Conservation (phyloP, 257 asterid species). For the Fraxinus pennsylvanica region DNA sequence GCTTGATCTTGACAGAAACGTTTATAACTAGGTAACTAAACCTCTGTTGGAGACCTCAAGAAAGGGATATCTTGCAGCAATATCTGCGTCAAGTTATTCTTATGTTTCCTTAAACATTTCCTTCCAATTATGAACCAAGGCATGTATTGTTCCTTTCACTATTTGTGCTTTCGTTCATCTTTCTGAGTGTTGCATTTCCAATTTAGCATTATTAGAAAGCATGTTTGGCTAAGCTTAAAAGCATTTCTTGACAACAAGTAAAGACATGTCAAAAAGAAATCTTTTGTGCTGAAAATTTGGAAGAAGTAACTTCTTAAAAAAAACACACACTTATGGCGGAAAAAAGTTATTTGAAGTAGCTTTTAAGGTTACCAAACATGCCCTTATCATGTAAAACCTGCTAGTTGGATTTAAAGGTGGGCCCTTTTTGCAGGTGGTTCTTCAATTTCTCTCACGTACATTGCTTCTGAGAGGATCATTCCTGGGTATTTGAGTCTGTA, state of each 20-base stretch:
- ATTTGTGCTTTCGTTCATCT: background rate
- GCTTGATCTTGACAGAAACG: conserved; percentile 19
- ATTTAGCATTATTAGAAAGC: background rate
- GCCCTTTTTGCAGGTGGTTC: conserved; percentile 66
- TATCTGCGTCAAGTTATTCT: conserved; percentile 93
- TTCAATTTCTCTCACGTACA: conserved; percentile 81
- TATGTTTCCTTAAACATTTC: conserved; percentile 73
- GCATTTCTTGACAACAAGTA: background rate
- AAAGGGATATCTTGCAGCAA: conserved; percentile 87
- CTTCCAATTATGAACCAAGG: conserved; percentile 87
- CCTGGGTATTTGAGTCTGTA: conserved; percentile 60
- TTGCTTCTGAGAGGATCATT: conserved; percentile 84
- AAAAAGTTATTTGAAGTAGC: background rate
- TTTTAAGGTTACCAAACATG: background rate
- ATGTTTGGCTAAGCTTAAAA: background rate
- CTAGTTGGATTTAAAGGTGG: conserved; percentile 9
- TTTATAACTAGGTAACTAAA: conserved; percentile 62
- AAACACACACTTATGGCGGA: background rate
- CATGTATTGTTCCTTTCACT: conserved; percentile 24
- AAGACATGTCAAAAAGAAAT: background rate
- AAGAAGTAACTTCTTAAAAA: background rate
- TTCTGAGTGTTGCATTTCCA: background rate
- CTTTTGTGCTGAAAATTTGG: background rate
- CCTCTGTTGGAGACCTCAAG: conserved; percentile 86
- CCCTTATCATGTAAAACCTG: background rate